Percentiles rank a stretch among this genome's conserved stretches.
Evolutionary conservation across 305 asterid species (phyloP).

Genomic region (Fraxinus dipetala): DNA sequence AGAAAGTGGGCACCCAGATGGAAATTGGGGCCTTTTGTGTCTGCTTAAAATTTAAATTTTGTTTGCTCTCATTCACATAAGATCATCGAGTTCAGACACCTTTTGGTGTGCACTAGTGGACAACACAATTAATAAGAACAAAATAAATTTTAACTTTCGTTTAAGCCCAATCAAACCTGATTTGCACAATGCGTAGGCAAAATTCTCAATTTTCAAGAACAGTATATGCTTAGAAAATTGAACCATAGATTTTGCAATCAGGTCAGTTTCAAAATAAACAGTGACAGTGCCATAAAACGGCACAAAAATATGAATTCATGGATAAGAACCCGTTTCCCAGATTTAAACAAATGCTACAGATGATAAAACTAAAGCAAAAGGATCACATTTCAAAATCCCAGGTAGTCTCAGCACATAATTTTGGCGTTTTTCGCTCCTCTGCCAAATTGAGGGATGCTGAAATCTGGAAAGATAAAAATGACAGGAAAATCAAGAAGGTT

Average conservation of each 20-base stretch:
- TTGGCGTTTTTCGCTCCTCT: conserved; percentile 59
- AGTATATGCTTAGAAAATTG: background rate
- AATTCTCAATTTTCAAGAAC: background rate
- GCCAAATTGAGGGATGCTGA: conserved; percentile 63
- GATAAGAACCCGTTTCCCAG: conserved; percentile 7
- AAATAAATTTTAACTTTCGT: background rate
- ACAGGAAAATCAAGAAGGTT: background rate
- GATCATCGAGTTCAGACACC: background rate
- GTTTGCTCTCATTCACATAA: background rate
- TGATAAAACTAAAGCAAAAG: conserved; percentile 1
- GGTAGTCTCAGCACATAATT: conserved; percentile 65
- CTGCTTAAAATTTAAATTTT: background rate
- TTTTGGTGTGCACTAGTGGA: background rate
- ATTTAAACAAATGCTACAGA: conserved; percentile 22
- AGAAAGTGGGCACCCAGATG: background rate
- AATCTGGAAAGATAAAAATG: conserved; percentile 42
- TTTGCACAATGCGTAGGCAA: background rate
- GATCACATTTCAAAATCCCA: conserved; percentile 82
- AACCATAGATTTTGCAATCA: background rate
- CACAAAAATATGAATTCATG: conserved; percentile 2
- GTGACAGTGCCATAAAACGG: conserved; percentile 12
- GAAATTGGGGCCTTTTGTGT: background rate
- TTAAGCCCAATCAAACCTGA: background rate
- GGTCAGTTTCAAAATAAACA: conserved; percentile 18
- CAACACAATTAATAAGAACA: too few species aligned